phyloP scores from a whole-genome alignment of 495 filamentous ascomycete species.

The Penicillium daleae region DNA sequence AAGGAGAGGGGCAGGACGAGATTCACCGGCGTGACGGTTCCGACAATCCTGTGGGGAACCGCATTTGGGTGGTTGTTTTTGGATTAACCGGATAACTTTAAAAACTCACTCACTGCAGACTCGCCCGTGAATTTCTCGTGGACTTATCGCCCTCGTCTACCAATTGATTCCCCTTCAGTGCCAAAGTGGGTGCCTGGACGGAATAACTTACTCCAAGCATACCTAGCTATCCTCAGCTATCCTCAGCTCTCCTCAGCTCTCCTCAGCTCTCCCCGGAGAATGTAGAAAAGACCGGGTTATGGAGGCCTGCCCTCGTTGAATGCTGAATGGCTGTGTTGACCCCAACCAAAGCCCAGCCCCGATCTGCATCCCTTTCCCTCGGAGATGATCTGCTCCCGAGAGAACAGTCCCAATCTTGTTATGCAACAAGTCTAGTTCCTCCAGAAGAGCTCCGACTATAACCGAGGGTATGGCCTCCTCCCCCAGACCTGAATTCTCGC shows the following conservation, averaged over 20 bases:
- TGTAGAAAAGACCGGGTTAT: too few species aligned
- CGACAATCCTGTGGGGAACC: slow-evolving; percentile 26
- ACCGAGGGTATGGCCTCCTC: slow-evolving; percentile 8
- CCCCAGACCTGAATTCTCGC: not conserved
- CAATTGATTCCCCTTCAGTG: too few species aligned
- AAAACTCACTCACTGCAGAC: not conserved
- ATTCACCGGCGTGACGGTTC: slow-evolving; percentile 31
- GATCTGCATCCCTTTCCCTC: slow-evolving; percentile 7
- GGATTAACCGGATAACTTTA: slow-evolving; percentile 1
- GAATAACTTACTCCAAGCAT: not conserved
- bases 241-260: too few species aligned
- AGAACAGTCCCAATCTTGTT: too few species aligned
- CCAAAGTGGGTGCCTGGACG: not conserved
- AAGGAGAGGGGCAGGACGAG: slow-evolving; percentile 17
- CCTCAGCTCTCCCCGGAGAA: too few species aligned
- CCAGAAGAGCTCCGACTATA: slow-evolving; percentile 8
- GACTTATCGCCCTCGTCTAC: too few species aligned
- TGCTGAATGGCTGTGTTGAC: slow-evolving; percentile 3
- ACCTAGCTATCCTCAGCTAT: not conserved
- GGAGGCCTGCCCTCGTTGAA: slow-evolving; percentile 11
- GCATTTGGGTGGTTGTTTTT: slow-evolving; percentile 5
- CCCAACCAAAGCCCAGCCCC: slow-evolving; percentile 9
- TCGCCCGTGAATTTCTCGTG: slow-evolving; percentile 1
- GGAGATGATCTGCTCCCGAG: slow-evolving; percentile 4
- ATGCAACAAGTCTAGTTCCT: not conserved